These are phyloP conservation scores for Talaromyces stipitatus DNA, from an alignment of 495 filamentous ascomycete species.

Conservation along the genomic window DNA sequence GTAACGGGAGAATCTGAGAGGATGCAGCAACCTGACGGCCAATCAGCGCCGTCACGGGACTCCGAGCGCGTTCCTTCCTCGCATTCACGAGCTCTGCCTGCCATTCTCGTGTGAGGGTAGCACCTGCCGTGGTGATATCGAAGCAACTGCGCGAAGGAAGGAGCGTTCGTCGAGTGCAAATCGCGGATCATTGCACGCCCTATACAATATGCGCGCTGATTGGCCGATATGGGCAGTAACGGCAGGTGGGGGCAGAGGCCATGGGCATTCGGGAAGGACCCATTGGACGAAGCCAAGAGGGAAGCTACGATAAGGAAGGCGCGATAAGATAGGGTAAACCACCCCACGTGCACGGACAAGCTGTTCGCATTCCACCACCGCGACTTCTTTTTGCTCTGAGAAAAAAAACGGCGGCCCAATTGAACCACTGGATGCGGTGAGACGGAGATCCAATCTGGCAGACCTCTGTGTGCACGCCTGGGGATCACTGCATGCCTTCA, in stretches of 20 bases:
- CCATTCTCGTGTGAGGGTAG: background rate
- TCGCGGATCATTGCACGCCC: slow-evolving; percentile 2
- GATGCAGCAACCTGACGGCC: background rate
- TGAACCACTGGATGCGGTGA: background rate
- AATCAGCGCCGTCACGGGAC: background rate
- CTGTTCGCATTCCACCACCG: background rate
- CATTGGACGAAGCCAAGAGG: background rate
- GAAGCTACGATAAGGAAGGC: background rate
- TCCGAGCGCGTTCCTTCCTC: background rate
- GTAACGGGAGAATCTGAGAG: background rate
- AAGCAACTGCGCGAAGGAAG: background rate
- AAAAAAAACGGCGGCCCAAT: background rate
- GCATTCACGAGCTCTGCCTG: background rate
- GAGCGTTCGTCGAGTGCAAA: slow-evolving; percentile 1
- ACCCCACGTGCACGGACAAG: background rate
- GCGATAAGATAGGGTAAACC: background rate
- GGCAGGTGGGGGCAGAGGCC: background rate
- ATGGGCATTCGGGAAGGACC: background rate
- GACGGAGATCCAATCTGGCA: background rate
- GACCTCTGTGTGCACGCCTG: background rate
- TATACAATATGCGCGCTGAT: background rate
- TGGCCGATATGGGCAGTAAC: background rate
- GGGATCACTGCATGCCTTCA: background rate
- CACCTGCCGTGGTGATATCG: slow-evolving; percentile 2
- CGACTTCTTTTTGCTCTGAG: background rate